Evolutionary conservation across 768 basidiomycete genomes (phyloP).

Genomic region (Amanita phalloides): DNA sequence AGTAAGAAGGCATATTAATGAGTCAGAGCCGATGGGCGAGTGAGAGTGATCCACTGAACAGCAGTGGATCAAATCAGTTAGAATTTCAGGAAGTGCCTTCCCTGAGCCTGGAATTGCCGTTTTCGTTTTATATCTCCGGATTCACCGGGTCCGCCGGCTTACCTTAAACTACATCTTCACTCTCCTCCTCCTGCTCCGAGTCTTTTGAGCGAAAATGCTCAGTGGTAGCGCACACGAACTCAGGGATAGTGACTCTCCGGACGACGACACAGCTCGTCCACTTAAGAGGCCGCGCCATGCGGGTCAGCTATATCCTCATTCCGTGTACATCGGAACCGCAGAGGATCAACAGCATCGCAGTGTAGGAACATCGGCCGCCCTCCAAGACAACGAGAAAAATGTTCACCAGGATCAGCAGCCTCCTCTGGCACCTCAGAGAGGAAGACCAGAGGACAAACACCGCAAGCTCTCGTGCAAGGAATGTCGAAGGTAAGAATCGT

Average conservation of each 20-base stretch:
- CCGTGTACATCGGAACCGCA: constrained; percentile 1
- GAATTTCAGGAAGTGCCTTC: constrained; percentile 1
- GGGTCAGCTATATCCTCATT: not conserved
- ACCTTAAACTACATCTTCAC: constrained; percentile 3
- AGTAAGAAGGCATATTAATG: not conserved
- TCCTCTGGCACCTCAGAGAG: not conserved
- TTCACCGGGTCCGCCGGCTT: constrained; percentile 5
- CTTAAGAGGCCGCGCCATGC: constrained; percentile 1
- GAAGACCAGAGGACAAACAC: constrained; percentile 28
- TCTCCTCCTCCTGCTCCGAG: not conserved
- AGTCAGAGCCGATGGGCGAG: not conserved
- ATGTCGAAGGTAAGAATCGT: constrained; percentile 30
- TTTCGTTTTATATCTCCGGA: constrained; percentile 5
- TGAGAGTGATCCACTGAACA: constrained; percentile 2
- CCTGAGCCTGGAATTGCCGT: constrained; percentile 5
- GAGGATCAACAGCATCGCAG: not conserved
- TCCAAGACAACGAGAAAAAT: not conserved
- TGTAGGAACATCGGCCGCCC: not conserved
- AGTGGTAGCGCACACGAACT: not conserved
- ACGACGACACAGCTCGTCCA: not conserved
- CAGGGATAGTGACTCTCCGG: not conserved
- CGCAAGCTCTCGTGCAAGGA: constrained; percentile 40
- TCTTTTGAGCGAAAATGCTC: not conserved
- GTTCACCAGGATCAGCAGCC: not conserved
- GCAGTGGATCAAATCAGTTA: constrained; percentile 6